A percentile compares a stretch with the other conserved stretches of the same genome.
Evolutionary conservation across 345 rosid species (phyloP).

Genomic region (Hibiscus mutabilis): DNA sequence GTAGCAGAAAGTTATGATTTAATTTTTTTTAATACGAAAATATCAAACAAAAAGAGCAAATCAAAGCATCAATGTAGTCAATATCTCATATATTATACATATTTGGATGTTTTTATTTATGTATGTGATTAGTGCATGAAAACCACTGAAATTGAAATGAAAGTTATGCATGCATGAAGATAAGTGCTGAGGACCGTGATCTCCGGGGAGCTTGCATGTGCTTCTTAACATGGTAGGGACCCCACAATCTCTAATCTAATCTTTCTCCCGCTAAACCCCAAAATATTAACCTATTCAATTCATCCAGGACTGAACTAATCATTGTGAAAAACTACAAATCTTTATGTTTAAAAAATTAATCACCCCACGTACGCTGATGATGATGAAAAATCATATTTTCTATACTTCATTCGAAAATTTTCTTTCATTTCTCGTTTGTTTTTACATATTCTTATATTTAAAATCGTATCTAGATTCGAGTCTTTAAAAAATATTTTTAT

Average conservation of each 20-base stretch:
- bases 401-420: too few species aligned
- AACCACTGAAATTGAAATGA: constrained; percentile 12
- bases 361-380: neutral
- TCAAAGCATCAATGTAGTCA: neutral
- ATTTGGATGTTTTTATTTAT: neutral
- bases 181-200: constrained; percentile 22
- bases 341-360: neutral
- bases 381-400: neutral
- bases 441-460: too few species aligned
- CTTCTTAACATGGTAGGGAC: constrained; percentile 48
- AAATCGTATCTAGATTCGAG: too few species aligned
- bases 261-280: neutral
- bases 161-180: constrained; percentile 22
- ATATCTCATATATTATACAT: neutral
- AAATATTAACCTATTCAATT: neutral
- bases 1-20: neutral
- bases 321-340: neutral
- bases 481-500: too few species aligned
- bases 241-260: constrained; percentile 3
- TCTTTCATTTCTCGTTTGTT: too few species aligned
- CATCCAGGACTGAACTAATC: neutral
- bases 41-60: neutral
- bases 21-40: neutral
- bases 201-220: constrained; percentile 48
- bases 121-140: neutral